A percentile compares a stretch with the other conserved stretches of the same genome.
Conservation (phyloP, 345 rosid species). For the Dipteronia sinensis region DNA sequence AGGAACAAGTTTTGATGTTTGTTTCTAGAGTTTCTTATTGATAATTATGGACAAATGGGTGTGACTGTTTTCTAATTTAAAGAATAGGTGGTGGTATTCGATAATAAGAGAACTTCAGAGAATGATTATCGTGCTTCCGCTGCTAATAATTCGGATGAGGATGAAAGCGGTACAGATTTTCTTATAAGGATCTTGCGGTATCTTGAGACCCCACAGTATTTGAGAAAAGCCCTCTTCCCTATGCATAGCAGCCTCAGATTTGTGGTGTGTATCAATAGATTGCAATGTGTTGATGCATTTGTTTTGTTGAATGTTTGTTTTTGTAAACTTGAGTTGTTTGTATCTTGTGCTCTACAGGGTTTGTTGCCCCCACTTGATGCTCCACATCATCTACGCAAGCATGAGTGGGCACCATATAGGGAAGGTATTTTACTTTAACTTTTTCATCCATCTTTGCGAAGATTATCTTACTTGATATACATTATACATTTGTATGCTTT, state of each 20-base stretch:
- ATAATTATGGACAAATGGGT: background rate
- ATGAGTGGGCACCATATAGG: constrained; percentile 86
- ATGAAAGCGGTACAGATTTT: constrained; percentile 78
- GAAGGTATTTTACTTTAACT: constrained; percentile 54
- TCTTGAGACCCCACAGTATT: constrained; percentile 91
- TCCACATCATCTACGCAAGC: constrained; percentile 95
- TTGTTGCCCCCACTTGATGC: constrained; percentile 98
- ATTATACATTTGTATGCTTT: background rate
- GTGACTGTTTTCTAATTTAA: background rate
- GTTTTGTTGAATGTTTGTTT: constrained; percentile 3
- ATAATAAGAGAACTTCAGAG: constrained; percentile 46
- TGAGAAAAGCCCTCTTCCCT: constrained; percentile 84
- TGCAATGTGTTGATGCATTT: background rate
- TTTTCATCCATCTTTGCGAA: background rate
- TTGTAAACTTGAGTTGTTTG: background rate
- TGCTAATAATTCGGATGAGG: constrained; percentile 41
- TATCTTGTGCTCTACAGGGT: constrained; percentile 48
- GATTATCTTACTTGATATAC: background rate
- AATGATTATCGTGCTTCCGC: constrained; percentile 28
- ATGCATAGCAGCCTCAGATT: constrained; percentile 73
- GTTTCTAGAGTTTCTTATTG: background rate
- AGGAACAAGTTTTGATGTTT: background rate
- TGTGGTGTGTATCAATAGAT: constrained; percentile 56
- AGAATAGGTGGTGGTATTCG: constrained; percentile 83
- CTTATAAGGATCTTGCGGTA: constrained; percentile 77